Percentiles rank a stretch among this genome's conserved stretches.
Evolutionary conservation across 192 early-diverging fungal species (phyloP).

Genomic region (Backusella macrospora): DNA sequence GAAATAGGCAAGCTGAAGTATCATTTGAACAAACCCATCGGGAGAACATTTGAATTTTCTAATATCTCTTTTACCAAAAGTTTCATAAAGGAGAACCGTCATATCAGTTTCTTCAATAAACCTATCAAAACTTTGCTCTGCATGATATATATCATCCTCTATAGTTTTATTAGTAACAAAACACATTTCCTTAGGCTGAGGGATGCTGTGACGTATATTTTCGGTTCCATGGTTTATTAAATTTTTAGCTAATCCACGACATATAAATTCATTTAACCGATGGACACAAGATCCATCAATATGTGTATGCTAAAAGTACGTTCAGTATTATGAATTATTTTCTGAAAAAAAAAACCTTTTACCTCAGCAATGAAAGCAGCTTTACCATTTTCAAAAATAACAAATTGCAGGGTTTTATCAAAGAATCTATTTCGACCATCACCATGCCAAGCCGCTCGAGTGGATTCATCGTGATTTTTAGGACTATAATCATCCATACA

Average conservation of each 20-base stretch:
- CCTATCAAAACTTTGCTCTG: constrained; percentile 78
- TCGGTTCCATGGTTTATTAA: constrained; percentile 75
- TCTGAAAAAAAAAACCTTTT: no score
- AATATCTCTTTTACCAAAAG: constrained; percentile 92
- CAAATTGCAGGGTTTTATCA: constrained; percentile 91
- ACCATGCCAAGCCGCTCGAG: constrained; percentile 92
- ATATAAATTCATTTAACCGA: constrained; percentile 85
- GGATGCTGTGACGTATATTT: constrained; percentile 55
- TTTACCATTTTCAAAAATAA: constrained; percentile 95
- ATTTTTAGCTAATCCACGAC: constrained; percentile 50
- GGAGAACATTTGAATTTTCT: constrained; percentile 80
- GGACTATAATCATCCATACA: constrained; percentile 89
- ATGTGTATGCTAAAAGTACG: constrained; percentile 62
- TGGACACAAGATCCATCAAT: constrained; percentile 93
- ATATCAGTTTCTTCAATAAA: constrained; percentile 80
- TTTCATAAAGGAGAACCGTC: constrained; percentile 77
- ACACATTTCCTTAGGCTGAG: constrained; percentile 66
- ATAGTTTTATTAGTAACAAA: constrained; percentile 69
- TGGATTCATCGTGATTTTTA: constrained; percentile 87
- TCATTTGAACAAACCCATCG: constrained; percentile 84
- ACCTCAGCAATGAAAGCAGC: constrained; percentile 37
- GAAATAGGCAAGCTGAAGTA: constrained; percentile 94
- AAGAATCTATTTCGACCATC: constrained; percentile 97
- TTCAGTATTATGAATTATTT: no score
- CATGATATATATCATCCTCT: constrained; percentile 60